Percentiles rank a stretch among this genome's conserved stretches.
Conservation (phyloP, 2,329 filamentous ascomycete genomes). For the Exophiala lecanii-corni region DNA sequence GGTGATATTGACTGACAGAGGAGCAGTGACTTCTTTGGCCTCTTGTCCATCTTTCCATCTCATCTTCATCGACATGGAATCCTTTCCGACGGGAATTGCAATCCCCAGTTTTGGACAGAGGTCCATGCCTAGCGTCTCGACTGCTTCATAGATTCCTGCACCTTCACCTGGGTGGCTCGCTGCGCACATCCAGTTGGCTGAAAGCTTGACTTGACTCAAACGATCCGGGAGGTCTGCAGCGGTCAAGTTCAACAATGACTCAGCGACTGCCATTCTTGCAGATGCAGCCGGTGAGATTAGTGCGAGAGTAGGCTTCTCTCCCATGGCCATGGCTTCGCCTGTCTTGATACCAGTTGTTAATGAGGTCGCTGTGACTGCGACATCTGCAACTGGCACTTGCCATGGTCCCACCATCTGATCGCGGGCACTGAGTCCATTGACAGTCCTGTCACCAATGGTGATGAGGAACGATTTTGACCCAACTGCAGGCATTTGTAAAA, state of each 20-base stretch:
- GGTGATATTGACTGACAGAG: constrained; percentile 84
- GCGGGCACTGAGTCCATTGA: constrained; percentile 80
- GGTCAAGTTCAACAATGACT: constrained; percentile 88
- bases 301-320: constrained; percentile 83
- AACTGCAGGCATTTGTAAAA: constrained; percentile 80
- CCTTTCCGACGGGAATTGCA: constrained; percentile 93
- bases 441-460: constrained; percentile 88
- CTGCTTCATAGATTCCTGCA: constrained; percentile 86
- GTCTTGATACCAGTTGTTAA: constrained; percentile 67
- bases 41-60: constrained; percentile 63
- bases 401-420: constrained; percentile 97
- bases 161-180: constrained; percentile 89
- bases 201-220: constrained; percentile 75
- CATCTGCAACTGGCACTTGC: constrained; percentile 91
- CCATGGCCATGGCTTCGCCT: constrained; percentile 97
- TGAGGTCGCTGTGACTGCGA: constrained; percentile 83
- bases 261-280: constrained; percentile 91
- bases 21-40: constrained; percentile 81
- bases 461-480: constrained; percentile 98
- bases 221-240: constrained; percentile 71
- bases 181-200: constrained; percentile 99
- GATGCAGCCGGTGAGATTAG: constrained; percentile 87
- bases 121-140: constrained; percentile 87
- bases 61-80: constrained; percentile 99
- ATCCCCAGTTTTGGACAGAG: constrained; percentile 86